Conservation (phyloP, 2,329 filamentous ascomycete genomes). For the Blastomyces gilchristii region DNA sequence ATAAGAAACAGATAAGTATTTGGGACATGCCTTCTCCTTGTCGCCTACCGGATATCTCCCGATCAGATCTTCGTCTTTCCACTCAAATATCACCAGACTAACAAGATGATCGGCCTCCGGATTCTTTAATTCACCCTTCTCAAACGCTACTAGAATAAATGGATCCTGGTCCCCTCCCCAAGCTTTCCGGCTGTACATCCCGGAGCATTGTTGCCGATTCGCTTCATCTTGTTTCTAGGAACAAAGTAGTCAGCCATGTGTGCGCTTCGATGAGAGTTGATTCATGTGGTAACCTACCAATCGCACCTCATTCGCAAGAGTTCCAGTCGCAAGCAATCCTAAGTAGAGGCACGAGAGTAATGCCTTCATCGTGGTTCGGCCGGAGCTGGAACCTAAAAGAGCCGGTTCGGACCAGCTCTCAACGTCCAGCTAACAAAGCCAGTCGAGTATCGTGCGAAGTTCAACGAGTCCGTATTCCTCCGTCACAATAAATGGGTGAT, state of each 20-base stretch:
- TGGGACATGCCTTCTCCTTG: constrained; percentile 42
- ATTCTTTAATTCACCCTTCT: constrained; percentile 46
- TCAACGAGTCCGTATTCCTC: neutral
- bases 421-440: neutral
- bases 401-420: constrained; percentile 14
- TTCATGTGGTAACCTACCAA: constrained; percentile 26
- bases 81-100: constrained; percentile 87
- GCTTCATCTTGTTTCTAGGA: constrained; percentile 62
- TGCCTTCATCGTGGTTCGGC: constrained; percentile 29
- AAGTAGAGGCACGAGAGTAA: constrained; percentile 30
- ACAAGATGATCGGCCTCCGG: constrained; percentile 59
- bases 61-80: constrained; percentile 71
- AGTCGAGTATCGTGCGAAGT: neutral
- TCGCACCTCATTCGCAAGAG: constrained; percentile 37
- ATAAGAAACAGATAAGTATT: constrained; percentile 17
- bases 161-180: constrained; percentile 86
- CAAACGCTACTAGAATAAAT: constrained; percentile 77
- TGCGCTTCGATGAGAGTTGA: neutral
- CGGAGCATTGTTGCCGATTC: constrained; percentile 72
- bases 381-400: constrained; percentile 17
- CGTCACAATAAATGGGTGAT: neutral
- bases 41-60: constrained; percentile 54
- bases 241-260: constrained; percentile 6
- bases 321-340: constrained; percentile 29
- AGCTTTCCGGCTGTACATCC: constrained; percentile 84